A percentile compares a stretch with the other conserved stretches of the same genome.
Conservation (phyloP, 2,329 filamentous ascomycete species). For the Thermoascus crustaceus region DNA sequence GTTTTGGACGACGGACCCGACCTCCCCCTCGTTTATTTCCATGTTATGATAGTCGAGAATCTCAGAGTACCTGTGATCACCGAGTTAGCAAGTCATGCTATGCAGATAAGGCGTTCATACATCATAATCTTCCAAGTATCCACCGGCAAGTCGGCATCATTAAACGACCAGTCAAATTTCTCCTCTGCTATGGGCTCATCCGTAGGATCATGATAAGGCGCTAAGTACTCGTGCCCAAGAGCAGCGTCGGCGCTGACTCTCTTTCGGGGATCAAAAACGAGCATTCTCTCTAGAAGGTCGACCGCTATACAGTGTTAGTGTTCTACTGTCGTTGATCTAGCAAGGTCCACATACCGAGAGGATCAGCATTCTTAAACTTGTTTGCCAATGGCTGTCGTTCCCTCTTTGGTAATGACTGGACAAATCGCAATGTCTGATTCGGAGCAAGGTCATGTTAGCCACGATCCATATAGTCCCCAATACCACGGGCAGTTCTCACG, state of each 20-base stretch:
- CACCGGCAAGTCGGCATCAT: constrained; percentile 91
- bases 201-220: constrained; percentile 93
- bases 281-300: constrained; percentile 89
- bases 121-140: constrained; percentile 99
- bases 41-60: constrained; percentile 98
- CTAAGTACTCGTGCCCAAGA: constrained; percentile 84
- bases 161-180: constrained; percentile 99
- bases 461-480: background rate
- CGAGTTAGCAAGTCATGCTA: constrained; percentile 9
- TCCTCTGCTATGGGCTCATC: constrained; percentile 93
- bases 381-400: constrained; percentile 76
- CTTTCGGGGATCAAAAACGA: constrained; percentile 97
- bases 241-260: constrained; percentile 80
- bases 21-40: constrained; percentile 43
- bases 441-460: constrained; percentile 16
- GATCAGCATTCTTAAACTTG: constrained; percentile 95
- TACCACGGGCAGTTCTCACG: constrained; percentile 43
- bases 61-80: constrained; percentile 74
- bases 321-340: background rate
- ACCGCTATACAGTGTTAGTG: constrained; percentile 53
- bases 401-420: constrained; percentile 91
- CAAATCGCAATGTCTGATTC: constrained; percentile 79
- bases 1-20: constrained; percentile 21
- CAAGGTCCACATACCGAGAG: constrained; percentile 52
- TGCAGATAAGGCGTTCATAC: too few relatives aligned